Evolutionary conservation across 73 alveolate species (phyloP).

Genomic region (Symbiodinium pilosum): DNA sequence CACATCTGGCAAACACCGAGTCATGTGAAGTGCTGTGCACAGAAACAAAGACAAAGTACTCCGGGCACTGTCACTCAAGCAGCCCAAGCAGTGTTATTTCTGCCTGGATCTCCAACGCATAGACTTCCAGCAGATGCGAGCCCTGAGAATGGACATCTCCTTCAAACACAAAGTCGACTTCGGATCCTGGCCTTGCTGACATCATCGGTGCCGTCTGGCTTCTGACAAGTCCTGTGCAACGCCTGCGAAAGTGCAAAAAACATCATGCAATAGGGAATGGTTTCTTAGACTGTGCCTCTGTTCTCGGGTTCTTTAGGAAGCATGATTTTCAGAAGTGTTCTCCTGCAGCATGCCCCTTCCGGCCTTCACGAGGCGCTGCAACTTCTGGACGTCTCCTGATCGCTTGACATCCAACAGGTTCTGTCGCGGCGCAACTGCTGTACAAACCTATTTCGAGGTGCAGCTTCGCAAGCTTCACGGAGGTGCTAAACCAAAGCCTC

Average conservation of each 20-base stretch:
- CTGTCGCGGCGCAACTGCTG: background rate
- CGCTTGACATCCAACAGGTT: background rate
- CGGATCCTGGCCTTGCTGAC: slow-evolving; percentile 47
- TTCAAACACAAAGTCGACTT: no score
- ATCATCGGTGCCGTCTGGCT: slow-evolving; percentile 83
- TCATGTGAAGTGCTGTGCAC: background rate
- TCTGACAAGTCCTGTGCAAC: slow-evolving; percentile 95
- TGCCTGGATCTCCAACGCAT: slow-evolving; percentile 96
- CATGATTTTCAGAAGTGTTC: background rate
- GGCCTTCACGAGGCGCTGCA: slow-evolving; percentile 94
- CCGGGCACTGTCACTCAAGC: background rate
- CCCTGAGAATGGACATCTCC: slow-evolving; percentile 12
- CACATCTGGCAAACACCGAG: slow-evolving; percentile 95
- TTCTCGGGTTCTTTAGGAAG: no score
- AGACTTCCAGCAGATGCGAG: slow-evolving; percentile 93
- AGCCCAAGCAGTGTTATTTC: background rate
- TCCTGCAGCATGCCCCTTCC: background rate
- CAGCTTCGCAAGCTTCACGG: slow-evolving; percentile 96
- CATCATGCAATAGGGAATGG: no score
- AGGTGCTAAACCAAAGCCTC: slow-evolving; percentile 97
- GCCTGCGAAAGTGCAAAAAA: slow-evolving; percentile 11
- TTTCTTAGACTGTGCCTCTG: no score
- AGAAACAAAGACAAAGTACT: background rate
- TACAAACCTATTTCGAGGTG: slow-evolving; percentile 95
- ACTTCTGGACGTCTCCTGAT: slow-evolving; percentile 91